These are phyloP conservation scores for Fraxinus velutina DNA, from an alignment of 305 asterid species.

Conservation along the genomic window DNA sequence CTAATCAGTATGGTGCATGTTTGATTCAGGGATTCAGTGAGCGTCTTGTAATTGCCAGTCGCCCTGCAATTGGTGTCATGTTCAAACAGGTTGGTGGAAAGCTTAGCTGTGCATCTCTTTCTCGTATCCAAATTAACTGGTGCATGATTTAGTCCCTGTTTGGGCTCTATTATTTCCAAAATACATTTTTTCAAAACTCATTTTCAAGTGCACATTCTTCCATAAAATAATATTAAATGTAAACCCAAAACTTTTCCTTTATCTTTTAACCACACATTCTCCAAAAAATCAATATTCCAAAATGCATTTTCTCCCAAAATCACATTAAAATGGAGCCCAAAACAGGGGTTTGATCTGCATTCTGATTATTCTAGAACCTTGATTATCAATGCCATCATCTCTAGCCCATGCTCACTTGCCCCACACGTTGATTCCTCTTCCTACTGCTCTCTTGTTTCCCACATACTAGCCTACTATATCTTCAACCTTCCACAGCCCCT, in stretches of 20 bases:
- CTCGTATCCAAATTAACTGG: neutral
- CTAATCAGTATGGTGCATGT: conserved; percentile 22
- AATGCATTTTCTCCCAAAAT: too few species aligned
- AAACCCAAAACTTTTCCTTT: too few species aligned
- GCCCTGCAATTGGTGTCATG: conserved; percentile 86
- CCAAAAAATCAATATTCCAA: too few species aligned
- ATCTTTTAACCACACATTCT: too few species aligned
- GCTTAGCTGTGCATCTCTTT: conserved; percentile 2
- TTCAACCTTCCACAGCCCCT: neutral
- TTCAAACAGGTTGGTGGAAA: conserved; percentile 67
- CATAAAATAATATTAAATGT: too few species aligned
- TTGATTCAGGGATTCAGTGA: conserved; percentile 76
- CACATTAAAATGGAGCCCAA: too few species aligned
- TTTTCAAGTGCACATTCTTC: too few species aligned
- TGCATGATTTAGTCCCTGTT: neutral
- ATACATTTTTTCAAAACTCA: too few species aligned
- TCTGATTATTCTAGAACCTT: neutral
- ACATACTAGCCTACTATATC: neutral
- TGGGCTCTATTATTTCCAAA: too few species aligned
- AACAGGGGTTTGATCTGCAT: neutral
- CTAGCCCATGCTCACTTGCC: neutral
- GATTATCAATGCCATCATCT: neutral
- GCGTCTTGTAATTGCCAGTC: conserved; percentile 82
- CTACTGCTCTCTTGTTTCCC: neutral
- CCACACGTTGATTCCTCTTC: neutral